These are phyloP conservation scores for Helminthosporium solani DNA, from an alignment of 2,329 filamentous ascomycete species.

Conservation along the genomic window DNA sequence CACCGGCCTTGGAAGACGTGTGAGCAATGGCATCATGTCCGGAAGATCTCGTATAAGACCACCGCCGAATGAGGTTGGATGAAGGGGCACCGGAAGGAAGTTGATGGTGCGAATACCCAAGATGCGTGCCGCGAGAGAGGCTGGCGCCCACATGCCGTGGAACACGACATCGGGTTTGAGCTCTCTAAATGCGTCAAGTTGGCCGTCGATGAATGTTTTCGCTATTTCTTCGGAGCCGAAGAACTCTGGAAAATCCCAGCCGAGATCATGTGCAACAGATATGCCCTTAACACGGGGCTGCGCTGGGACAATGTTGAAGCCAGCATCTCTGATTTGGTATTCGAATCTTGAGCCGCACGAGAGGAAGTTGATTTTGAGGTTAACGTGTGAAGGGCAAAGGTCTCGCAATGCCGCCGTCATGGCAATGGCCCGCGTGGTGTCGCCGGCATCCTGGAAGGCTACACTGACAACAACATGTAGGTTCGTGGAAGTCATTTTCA, in stretches of 20 bases:
- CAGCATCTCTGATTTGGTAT: constrained; percentile 32
- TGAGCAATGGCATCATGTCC: constrained; percentile 35
- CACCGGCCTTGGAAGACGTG: constrained; percentile 31
- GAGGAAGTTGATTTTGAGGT: constrained; percentile 32
- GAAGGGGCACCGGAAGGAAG: constrained; percentile 34
- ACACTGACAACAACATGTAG: constrained; percentile 33
- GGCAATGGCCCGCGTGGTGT: constrained; percentile 34
- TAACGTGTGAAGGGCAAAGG: constrained; percentile 24
- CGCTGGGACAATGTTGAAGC: constrained; percentile 33
- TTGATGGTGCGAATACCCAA: constrained; percentile 36
- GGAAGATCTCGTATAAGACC: constrained; percentile 36
- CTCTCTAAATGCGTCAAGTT: constrained; percentile 29
- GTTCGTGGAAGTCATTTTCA: constrained; percentile 17
- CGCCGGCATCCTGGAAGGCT: constrained; percentile 37
- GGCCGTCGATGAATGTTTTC: constrained; percentile 33
- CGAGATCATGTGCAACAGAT: constrained; percentile 34
- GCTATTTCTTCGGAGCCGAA: constrained; percentile 36
- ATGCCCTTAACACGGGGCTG: constrained; percentile 34
- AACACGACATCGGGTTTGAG: constrained; percentile 37
- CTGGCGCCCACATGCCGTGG: constrained; percentile 39
- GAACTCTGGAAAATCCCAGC: constrained; percentile 38
- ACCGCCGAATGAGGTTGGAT: constrained; percentile 28
- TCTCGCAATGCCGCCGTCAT: constrained; percentile 33
- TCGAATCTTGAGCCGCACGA: constrained; percentile 35
- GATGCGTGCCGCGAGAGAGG: constrained; percentile 32